Conservation (phyloP, 2,329 filamentous ascomycete genomes). For the Dothistroma septosporum region DNA sequence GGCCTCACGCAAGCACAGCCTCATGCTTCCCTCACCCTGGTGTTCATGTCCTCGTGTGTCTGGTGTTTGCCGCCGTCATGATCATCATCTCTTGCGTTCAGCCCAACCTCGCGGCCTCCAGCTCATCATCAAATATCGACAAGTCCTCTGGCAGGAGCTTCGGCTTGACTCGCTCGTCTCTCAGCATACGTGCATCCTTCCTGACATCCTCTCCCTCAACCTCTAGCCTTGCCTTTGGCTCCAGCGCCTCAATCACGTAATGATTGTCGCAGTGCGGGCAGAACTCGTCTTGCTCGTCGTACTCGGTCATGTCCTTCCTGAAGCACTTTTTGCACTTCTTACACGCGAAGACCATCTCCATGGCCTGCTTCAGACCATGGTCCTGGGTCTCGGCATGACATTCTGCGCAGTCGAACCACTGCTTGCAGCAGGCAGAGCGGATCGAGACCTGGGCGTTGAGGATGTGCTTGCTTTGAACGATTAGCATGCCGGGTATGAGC, state of each 20-base stretch:
- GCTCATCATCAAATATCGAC: slow-evolving; percentile 34
- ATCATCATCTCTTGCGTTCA: slow-evolving; percentile 15
- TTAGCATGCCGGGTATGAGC: slow-evolving; percentile 1
- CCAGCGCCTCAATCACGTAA: slow-evolving; percentile 84
- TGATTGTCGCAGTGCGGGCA: slow-evolving; percentile 99
- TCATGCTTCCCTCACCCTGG: background rate
- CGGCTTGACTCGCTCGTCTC: slow-evolving; percentile 70
- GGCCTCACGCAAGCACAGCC: background rate
- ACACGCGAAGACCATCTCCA: slow-evolving; percentile 91
- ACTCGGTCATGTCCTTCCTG: slow-evolving; percentile 85
- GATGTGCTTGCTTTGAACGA: slow-evolving; percentile 75
- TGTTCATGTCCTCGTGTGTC: background rate
- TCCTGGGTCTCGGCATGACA: slow-evolving; percentile 78
- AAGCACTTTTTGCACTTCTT: slow-evolving; percentile 99
- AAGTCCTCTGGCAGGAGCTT: slow-evolving; percentile 22
- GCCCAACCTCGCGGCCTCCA: slow-evolving; percentile 32
- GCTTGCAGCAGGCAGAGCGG: slow-evolving; percentile 89
- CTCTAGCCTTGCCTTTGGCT: slow-evolving; percentile 75
- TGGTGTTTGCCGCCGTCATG: background rate
- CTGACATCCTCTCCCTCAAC: slow-evolving; percentile 89
- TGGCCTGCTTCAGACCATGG: slow-evolving; percentile 68
- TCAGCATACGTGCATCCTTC: slow-evolving; percentile 82
- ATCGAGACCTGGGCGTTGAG: slow-evolving; percentile 97
- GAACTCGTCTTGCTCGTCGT: slow-evolving; percentile 96
- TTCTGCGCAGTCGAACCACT: slow-evolving; percentile 98